Evolutionary conservation across 2,329 filamentous ascomycete genomes (phyloP).

Genomic region (Fusarium cyanostomum): DNA sequence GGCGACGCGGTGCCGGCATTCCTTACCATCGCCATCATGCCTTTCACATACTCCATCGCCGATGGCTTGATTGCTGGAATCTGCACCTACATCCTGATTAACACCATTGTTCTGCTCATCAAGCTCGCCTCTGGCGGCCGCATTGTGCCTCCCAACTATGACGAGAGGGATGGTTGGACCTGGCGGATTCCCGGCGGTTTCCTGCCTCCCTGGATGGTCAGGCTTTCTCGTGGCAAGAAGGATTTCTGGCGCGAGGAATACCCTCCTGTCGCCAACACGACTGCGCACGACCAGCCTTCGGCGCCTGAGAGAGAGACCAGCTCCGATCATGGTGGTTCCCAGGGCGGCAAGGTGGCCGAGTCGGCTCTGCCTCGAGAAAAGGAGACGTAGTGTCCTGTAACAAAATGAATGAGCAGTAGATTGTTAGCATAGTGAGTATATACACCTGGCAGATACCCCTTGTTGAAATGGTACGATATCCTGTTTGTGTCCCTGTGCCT

Average conservation of each 20-base stretch:
- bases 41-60: constrained; percentile 89
- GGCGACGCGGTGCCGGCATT: constrained; percentile 88
- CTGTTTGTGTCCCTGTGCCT: neutral
- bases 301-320: constrained; percentile 31
- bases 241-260: constrained; percentile 71
- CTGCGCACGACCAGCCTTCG: constrained; percentile 15
- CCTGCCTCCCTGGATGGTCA: constrained; percentile 76
- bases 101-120: constrained; percentile 74
- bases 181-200: constrained; percentile 79
- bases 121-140: constrained; percentile 73
- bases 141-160: constrained; percentile 78
- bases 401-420: neutral
- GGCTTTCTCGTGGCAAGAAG: constrained; percentile 72
- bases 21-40: constrained; percentile 85
- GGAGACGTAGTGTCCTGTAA: constrained; percentile 15
- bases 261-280: constrained; percentile 32
- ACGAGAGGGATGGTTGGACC: constrained; percentile 82
- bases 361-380: constrained; percentile 32
- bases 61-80: constrained; percentile 87
- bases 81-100: constrained; percentile 79
- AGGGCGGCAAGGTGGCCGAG: constrained; percentile 34
- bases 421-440: constrained; percentile 22
- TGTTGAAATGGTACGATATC: constrained; percentile 3
- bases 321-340: constrained; percentile 40
- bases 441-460: constrained; percentile 16